Evolutionary conservation across 2,329 filamentous ascomycete species (phyloP).

Genomic region (Paecilomyces dactylethromorphus): DNA sequence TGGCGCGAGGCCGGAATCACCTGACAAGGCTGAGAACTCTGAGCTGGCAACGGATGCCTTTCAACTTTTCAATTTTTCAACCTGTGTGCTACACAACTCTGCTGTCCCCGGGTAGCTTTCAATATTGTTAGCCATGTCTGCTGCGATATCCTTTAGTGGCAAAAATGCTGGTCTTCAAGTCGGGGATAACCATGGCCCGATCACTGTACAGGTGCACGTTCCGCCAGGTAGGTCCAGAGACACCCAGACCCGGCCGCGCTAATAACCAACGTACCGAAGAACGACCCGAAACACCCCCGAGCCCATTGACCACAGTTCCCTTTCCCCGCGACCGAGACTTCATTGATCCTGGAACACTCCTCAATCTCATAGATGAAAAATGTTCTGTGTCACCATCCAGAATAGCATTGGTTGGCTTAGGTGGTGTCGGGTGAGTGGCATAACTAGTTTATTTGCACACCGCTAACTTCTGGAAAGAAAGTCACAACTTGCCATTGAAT

Average conservation of each 20-base stretch:
- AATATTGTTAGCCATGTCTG: no score
- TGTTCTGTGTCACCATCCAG: slow-evolving; percentile 12
- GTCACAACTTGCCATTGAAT: slow-evolving; percentile 33
- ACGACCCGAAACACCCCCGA: not conserved
- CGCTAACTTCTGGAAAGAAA: slow-evolving; percentile 14
- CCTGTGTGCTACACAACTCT: no score
- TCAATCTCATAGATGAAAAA: not conserved
- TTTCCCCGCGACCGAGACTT: not conserved
- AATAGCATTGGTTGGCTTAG: slow-evolving; percentile 24
- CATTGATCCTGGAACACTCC: not conserved
- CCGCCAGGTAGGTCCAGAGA: not conserved
- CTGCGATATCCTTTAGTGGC: not conserved
- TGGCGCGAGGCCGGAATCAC: no score
- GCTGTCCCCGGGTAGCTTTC: no score
- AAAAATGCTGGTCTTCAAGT: not conserved
- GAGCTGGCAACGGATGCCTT: no score
- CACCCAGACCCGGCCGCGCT: not conserved
- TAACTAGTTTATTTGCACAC: not conserved
- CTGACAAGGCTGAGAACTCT: no score
- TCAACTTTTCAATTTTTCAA: no score
- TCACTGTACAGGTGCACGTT: not conserved
- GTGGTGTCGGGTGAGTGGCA: slow-evolving; percentile 18
- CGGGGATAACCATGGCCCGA: not conserved
- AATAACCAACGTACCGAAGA: no score
- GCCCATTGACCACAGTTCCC: not conserved